These are phyloP conservation scores for Aspergillus oerlinghausenensis DNA, from an alignment of 2,329 filamentous ascomycete species.

Conservation along the genomic window DNA sequence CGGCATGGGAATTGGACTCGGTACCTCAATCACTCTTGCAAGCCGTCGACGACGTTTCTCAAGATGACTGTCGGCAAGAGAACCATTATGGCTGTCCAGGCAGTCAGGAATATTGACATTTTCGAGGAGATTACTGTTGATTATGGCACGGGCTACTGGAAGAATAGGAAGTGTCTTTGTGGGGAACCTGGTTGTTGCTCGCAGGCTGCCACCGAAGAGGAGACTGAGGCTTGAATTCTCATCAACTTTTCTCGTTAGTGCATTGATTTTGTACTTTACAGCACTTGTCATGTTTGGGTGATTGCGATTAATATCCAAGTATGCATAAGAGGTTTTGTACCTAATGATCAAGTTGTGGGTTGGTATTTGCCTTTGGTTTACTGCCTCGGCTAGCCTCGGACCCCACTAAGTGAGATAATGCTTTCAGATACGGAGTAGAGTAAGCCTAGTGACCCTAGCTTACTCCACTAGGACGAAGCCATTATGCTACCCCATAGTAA, in stretches of 20 bases:
- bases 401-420: not conserved
- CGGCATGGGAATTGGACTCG: constrained; percentile 31
- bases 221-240: not conserved
- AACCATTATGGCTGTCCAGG: constrained; percentile 17
- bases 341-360: not conserved
- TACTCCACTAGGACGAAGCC: too few relatives aligned
- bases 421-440: not conserved
- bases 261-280: not conserved
- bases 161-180: constrained; percentile 5
- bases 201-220: not conserved
- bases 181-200: constrained; percentile 7
- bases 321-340: too few relatives aligned
- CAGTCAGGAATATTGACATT: constrained; percentile 20
- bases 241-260: not conserved
- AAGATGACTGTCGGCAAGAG: constrained; percentile 17
- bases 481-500: too few relatives aligned
- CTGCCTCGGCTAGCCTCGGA: not conserved
- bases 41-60: constrained; percentile 18
- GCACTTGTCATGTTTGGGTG: not conserved
- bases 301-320: not conserved
- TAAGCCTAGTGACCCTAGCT: too few relatives aligned
- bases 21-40: constrained; percentile 35
- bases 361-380: not conserved
- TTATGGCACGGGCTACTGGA: constrained; percentile 30
- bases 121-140: constrained; percentile 33